Percentiles rank a stretch among this genome's conserved stretches.
Conservation (phyloP, 106 monocot genomes). For the Phalaenopsis aphrodite region DNA sequence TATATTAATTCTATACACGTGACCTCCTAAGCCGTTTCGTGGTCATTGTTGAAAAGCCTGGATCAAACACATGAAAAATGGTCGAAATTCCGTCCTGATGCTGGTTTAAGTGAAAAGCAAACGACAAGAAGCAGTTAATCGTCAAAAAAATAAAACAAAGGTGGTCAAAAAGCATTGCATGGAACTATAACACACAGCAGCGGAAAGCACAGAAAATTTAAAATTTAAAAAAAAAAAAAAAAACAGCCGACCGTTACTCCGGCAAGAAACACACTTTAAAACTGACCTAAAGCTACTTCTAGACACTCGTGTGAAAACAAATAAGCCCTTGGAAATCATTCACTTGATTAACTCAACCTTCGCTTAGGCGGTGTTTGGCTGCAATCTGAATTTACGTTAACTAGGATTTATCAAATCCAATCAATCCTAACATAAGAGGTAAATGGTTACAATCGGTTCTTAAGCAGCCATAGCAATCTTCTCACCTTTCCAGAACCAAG, state of each 20-base stretch:
- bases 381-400: no score
- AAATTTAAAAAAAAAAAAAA: not conserved
- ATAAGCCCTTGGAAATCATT: not conserved
- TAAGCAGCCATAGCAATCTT: not conserved
- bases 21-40: no score
- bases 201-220: not conserved
- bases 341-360: not conserved
- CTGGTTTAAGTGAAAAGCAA: no score
- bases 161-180: not conserved
- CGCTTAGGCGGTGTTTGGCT: no score
- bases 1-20: no score
- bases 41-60: no score
- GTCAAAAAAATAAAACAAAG: no score
- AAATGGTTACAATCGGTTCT: not conserved
- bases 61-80: no score
- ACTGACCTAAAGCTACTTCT: not conserved
- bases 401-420: no score
- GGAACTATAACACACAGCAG: not conserved
- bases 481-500: conserved; percentile 61
- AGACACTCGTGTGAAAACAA: not conserved
- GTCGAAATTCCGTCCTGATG: no score
- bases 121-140: no score
- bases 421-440: not conserved
- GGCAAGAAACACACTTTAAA: not conserved
- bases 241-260: not conserved